phyloP scores from a whole-genome alignment of 2,329 filamentous ascomycete genomes.

The Verticillium klebahnii region DNA sequence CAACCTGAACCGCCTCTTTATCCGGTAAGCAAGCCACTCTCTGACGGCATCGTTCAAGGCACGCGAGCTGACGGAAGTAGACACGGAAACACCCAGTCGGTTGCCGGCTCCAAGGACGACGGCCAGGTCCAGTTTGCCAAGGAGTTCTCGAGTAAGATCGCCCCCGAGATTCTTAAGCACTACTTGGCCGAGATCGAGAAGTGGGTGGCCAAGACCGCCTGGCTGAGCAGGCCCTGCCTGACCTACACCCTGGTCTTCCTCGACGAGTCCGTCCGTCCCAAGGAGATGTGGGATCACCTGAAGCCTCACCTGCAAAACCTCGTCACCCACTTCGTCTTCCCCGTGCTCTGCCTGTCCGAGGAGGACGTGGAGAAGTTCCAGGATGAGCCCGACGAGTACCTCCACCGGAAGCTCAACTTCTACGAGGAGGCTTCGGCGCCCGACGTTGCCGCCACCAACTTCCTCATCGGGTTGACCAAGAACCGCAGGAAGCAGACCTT shows the following conservation, averaged over 20 bases:
- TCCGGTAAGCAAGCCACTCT: slow-evolving; percentile 57
- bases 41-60: neutral
- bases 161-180: slow-evolving; percentile 91
- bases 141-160: slow-evolving; percentile 84
- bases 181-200: slow-evolving; percentile 95
- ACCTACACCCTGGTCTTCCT: slow-evolving; percentile 93
- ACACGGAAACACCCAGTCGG: slow-evolving; percentile 71
- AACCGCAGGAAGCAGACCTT: slow-evolving; percentile 93
- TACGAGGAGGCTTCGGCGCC: slow-evolving; percentile 96
- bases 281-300: slow-evolving; percentile 92
- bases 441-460: slow-evolving; percentile 94
- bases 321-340: slow-evolving; percentile 92
- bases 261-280: slow-evolving; percentile 95
- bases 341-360: slow-evolving; percentile 84
- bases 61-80: slow-evolving; percentile 39
- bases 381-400: slow-evolving; percentile 90
- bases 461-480: slow-evolving; percentile 92
- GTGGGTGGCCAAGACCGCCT: slow-evolving; percentile 91
- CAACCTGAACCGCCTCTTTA: slow-evolving; percentile 92
- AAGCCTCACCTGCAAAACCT: slow-evolving; percentile 91
- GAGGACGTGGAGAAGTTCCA: slow-evolving; percentile 94
- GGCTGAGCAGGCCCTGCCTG: slow-evolving; percentile 90
- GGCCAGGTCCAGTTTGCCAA: slow-evolving; percentile 82
- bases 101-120: slow-evolving; percentile 66
- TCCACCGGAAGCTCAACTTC: slow-evolving; percentile 95